phyloP scores from a whole-genome alignment of 257 asterid species.

The Solanum medicagineum region DNA sequence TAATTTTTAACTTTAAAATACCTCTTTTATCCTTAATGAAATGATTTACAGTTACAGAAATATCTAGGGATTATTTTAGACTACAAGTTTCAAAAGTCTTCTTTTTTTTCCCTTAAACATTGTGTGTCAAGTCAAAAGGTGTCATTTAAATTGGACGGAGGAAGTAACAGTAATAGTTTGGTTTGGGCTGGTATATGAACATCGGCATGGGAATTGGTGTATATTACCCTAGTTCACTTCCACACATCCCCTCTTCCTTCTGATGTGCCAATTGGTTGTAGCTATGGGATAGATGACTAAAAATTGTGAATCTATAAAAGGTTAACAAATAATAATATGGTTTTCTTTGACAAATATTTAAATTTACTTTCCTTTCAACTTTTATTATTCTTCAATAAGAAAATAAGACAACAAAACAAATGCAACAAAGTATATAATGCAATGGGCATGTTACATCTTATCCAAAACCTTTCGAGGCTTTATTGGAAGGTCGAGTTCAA shows the following conservation, averaged over 20 bases:
- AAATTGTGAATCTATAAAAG: not conserved
- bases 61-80: too few species aligned
- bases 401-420: not conserved
- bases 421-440: not conserved
- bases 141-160: too few species aligned
- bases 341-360: not conserved
- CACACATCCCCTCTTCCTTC: not conserved
- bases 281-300: not conserved
- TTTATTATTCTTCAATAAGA: not conserved
- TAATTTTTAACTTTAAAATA: too few species aligned
- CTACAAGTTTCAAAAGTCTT: too few species aligned
- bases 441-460: not conserved
- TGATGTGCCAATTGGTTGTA: not conserved
- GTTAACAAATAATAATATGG: not conserved
- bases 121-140: too few species aligned
- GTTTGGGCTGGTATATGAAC: not conserved
- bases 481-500: conserved; percentile 58
- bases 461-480: conserved; percentile 83
- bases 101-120: too few species aligned
- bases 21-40: too few species aligned
- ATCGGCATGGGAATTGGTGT: not conserved
- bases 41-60: too few species aligned
- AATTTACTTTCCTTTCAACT: not conserved
- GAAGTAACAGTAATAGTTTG: not conserved
- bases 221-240: not conserved